phyloP scores from a whole-genome alignment of 441 rosid genomes.

The Populus hybrid region DNA sequence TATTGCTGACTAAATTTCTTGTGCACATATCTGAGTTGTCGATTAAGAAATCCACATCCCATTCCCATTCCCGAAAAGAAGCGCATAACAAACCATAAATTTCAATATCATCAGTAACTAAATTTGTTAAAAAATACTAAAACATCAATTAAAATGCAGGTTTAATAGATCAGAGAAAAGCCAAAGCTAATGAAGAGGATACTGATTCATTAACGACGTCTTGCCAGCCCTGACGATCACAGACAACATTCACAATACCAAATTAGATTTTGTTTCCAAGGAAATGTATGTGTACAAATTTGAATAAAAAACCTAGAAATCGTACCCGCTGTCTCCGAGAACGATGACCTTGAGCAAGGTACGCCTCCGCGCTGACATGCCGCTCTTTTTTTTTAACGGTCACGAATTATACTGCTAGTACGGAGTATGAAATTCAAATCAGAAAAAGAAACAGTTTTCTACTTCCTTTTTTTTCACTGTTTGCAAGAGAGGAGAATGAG shows the following conservation, averaged over 20 bases:
- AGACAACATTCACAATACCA: background rate
- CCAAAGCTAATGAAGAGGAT: conserved; percentile 37
- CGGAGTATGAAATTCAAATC: background rate
- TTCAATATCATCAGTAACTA: background rate
- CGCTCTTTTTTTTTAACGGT: background rate
- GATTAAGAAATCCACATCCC: conserved; percentile 34
- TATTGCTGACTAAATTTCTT: conserved; percentile 94
- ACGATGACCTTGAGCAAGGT: conserved; percentile 94
- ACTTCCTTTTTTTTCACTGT: background rate
- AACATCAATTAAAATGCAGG: background rate
- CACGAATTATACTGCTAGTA: background rate
- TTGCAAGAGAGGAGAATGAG: background rate
- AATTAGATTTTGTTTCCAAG: background rate
- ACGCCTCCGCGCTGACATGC: conserved; percentile 73
- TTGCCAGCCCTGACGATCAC: conserved; percentile 79
- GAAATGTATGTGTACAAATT: background rate
- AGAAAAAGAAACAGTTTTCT: background rate
- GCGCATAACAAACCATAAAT: background rate
- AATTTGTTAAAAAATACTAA: background rate
- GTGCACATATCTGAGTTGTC: conserved; percentile 69
- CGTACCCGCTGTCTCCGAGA: conserved; percentile 96
- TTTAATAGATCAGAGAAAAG: background rate
- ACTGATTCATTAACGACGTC: conserved; percentile 99
- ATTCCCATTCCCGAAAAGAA: conserved; percentile 3
- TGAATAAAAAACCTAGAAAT: conserved; percentile 21